Percentiles rank a stretch among this genome's conserved stretches.
phyloP scores from a whole-genome alignment of 805 yeast species.

The Candida insectorum region DNA sequence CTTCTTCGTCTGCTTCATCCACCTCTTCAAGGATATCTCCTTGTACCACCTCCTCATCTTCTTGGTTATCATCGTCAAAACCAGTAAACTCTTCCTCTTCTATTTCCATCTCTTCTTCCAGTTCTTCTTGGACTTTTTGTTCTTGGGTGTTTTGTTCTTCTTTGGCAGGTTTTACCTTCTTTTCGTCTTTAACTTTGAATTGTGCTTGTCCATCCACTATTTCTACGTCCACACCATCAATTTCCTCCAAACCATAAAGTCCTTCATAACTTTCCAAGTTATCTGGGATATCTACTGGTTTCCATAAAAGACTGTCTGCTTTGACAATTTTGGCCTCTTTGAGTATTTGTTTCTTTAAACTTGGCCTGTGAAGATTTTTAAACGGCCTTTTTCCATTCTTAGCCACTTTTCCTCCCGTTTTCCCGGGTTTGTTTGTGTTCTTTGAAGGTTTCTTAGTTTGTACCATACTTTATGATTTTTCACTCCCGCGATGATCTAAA shows the following conservation, averaged over 20 bases:
- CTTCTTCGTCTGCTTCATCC: conserved; percentile 20
- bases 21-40: conserved; percentile 4
- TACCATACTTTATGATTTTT: too few relatives aligned
- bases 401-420: background rate
- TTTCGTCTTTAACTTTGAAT: conserved; percentile 41
- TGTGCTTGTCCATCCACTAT: conserved; percentile 65
- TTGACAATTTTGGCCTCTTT: conserved; percentile 40
- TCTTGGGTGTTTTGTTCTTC: conserved; percentile 16
- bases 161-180: conserved; percentile 17
- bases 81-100: conserved; percentile 16
- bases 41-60: background rate
- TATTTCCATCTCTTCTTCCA: conserved; percentile 11
- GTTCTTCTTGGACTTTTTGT: conserved; percentile 14
- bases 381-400: conserved; percentile 1
- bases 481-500: too few relatives aligned
- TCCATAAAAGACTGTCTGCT: conserved; percentile 66
- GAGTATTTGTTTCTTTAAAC: conserved; percentile 7
- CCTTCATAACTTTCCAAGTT: conserved; percentile 86
- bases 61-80: conserved; percentile 13
- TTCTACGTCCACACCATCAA: conserved; percentile 88
- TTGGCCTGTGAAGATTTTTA: background rate
- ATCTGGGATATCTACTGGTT: conserved; percentile 76
- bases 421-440: conserved; percentile 1
- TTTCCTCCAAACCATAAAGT: conserved; percentile 87
- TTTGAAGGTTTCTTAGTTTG: conserved; percentile 3